phyloP scores from a whole-genome alignment of 2,329 filamentous ascomycete genomes.

The Aspergillus melleus region DNA sequence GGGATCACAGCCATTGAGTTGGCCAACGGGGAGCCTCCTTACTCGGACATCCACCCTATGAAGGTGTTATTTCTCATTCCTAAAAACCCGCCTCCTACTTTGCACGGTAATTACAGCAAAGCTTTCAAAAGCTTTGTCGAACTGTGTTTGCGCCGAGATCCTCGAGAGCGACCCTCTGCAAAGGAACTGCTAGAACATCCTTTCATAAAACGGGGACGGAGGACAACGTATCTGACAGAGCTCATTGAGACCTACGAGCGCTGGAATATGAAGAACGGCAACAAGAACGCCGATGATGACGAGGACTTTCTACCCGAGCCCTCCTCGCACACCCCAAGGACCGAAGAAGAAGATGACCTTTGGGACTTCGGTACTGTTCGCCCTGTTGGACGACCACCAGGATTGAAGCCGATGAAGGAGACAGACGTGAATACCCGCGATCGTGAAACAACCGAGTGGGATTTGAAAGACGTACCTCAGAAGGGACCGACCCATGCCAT shows the following conservation, averaged over 20 bases:
- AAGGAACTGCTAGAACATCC: constrained; percentile 85
- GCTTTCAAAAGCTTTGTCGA: constrained; percentile 83
- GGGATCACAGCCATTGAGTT: constrained; percentile 93
- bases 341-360: constrained; percentile 70
- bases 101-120: constrained; percentile 80
- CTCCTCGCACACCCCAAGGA: constrained; percentile 38
- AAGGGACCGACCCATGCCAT: constrained; percentile 38
- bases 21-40: constrained; percentile 88
- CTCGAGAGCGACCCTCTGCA: constrained; percentile 81
- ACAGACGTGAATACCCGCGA: constrained; percentile 75
- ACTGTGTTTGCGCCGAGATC: constrained; percentile 82
- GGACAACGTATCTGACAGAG: constrained; percentile 94
- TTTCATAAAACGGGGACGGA: constrained; percentile 88
- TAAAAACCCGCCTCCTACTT: constrained; percentile 81
- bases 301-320: constrained; percentile 53
- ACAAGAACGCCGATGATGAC: constrained; percentile 64
- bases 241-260: constrained; percentile 87
- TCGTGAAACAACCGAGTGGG: constrained; percentile 38
- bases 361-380: constrained; percentile 99
- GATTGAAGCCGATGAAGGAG: constrained; percentile 74
- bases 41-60: constrained; percentile 97
- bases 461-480: constrained; percentile 28
- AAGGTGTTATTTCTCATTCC: constrained; percentile 96
- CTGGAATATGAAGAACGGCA: constrained; percentile 80
- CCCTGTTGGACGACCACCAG: constrained; percentile 67